Percentiles rank a stretch among this genome's conserved stretches.
These are phyloP conservation scores for Amaranthus cruentus DNA, from an alignment of 148 eudicot genomes.

Conservation along the genomic window DNA sequence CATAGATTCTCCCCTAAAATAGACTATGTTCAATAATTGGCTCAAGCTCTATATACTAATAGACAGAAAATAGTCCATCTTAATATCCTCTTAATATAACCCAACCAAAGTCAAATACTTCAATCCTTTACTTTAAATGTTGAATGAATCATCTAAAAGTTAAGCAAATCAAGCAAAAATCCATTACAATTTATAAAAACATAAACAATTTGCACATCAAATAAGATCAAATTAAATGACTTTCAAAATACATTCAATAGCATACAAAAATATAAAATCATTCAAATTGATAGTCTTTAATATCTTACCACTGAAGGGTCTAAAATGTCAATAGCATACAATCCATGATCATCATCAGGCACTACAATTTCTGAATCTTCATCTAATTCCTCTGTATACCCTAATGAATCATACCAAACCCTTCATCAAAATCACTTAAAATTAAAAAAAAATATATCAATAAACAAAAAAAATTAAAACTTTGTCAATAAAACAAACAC, in stretches of 20 bases:
- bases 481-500: background rate
- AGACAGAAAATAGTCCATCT: background rate
- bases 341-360: slow-evolving; percentile 86
- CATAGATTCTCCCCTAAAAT: no score
- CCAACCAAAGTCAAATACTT: no score
- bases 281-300: background rate
- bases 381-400: slow-evolving; percentile 78
- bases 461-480: slow-evolving; percentile 1
- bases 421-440: background rate
- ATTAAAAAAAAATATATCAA: background rate
- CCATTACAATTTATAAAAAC: background rate
- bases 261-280: background rate
- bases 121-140: no score
- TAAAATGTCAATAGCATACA: slow-evolving; percentile 92
- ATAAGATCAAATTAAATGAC: no score
- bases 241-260: no score
- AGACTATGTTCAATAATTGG: background rate
- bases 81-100: background rate
- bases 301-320: slow-evolving; percentile 77
- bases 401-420: slow-evolving; percentile 34
- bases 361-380: slow-evolving; percentile 58
- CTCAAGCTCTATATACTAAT: background rate
- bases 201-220: no score
- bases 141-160: background rate
- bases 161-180: background rate